Percentiles rank a stretch among this genome's conserved stretches.
Conservation (phyloP, 2,329 filamentous ascomycete genomes). For the Stagonosporopsis vannaccii region DNA sequence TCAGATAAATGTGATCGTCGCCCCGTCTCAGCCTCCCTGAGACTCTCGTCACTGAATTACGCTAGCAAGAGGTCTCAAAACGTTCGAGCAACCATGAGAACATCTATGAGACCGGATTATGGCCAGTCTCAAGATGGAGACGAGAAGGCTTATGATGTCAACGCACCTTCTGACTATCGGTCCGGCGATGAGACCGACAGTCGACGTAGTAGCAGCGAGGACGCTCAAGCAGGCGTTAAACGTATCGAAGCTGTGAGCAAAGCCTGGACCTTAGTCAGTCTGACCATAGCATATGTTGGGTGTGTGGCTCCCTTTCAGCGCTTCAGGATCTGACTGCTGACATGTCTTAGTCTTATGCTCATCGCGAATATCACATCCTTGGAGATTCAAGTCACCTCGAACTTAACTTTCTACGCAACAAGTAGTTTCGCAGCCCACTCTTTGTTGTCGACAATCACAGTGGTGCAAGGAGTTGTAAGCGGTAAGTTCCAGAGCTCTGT, state of each 20-base stretch:
- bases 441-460: slow-evolving; percentile 69
- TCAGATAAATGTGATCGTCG: slow-evolving; percentile 21
- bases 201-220: slow-evolving; percentile 15
- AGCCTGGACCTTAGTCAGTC: slow-evolving; percentile 57
- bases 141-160: slow-evolving; percentile 8
- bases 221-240: slow-evolving; percentile 57
- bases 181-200: slow-evolving; percentile 18
- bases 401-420: slow-evolving; percentile 70
- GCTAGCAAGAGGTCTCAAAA: not conserved
- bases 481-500: slow-evolving; percentile 17
- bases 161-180: slow-evolving; percentile 6
- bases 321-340: not conserved
- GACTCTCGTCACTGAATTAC: not conserved
- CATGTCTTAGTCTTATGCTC: slow-evolving; percentile 52
- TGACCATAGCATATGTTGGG: slow-evolving; percentile 58
- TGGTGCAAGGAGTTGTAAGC: slow-evolving; percentile 69
- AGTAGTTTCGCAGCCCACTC: slow-evolving; percentile 69
- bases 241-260: slow-evolving; percentile 58
- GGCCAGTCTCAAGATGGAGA: not conserved
- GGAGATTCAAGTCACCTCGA: slow-evolving; percentile 68
- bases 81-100: slow-evolving; percentile 15
- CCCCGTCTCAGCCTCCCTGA: slow-evolving; percentile 6
- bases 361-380: slow-evolving; percentile 73
- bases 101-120: slow-evolving; percentile 15
- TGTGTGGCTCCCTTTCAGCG: slow-evolving; percentile 18